Conservation (phyloP, 139 green algal species). For the Micractinium conductrix region DNA sequence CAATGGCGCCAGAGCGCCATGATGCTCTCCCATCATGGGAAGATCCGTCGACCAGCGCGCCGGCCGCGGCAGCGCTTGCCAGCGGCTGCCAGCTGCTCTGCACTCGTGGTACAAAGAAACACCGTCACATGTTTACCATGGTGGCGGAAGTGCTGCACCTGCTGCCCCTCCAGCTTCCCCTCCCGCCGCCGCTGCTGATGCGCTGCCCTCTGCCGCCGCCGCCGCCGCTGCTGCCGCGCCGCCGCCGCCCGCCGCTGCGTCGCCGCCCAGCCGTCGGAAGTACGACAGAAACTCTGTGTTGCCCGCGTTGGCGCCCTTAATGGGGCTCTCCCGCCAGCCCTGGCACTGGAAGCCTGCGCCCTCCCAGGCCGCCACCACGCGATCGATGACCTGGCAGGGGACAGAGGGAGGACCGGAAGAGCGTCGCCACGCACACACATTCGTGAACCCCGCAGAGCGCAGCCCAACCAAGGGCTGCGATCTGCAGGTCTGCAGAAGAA, state of each 20-base stretch:
- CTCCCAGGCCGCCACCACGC: slow-evolving; percentile 61
- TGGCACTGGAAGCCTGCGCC: slow-evolving; percentile 64
- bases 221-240: background rate
- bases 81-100: too few species aligned
- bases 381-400: slow-evolving; percentile 50
- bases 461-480: too few species aligned
- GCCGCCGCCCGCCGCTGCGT: background rate
- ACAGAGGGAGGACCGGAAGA: background rate
- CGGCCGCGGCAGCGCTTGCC: too few species aligned
- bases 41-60: too few species aligned
- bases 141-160: background rate
- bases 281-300: slow-evolving; percentile 86
- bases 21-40: too few species aligned
- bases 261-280: slow-evolving; percentile 38
- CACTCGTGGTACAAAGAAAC: too few species aligned
- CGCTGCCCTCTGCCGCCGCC: background rate
- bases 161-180: background rate
- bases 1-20: too few species aligned
- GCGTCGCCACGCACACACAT: too few species aligned
- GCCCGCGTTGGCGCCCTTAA: slow-evolving; percentile 73
- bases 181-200: background rate
- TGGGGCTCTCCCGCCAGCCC: slow-evolving; percentile 72
- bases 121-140: too few species aligned
- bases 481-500: too few species aligned
- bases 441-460: too few species aligned